Base-by-base conservation (phyloP, 2,329 filamentous ascomycete genomes). In the Bipolaris victoriae region DNA sequence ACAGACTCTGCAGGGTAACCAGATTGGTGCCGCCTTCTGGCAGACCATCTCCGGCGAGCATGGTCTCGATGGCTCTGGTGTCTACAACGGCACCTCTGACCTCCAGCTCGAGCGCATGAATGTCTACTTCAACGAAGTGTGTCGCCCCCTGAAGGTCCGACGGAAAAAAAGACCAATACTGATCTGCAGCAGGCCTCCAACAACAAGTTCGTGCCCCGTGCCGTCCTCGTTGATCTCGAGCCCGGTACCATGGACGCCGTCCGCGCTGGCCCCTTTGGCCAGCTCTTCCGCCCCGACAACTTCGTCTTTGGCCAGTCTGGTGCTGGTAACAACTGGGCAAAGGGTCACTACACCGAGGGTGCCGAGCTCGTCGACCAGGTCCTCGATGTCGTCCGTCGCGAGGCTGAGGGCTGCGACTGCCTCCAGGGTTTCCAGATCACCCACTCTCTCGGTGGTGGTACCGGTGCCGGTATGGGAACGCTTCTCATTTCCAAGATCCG, bases 311-410 rank as follows among this genome's bases (percentile, higher is more conserved):
- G 95, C 75, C 95, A 98, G 86, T 98, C 95, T 75, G 94, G 95
- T 87, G 95, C 95, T 80, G 95, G 95, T 84, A 99, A 99, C 92
- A 98, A 98, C 89, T 99, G 95, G 95, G 95, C 95, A 82, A 99
- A 98, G 90, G 95, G 95, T 84, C 95, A 99, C 82, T 99, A 99
- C 88, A 99, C 95, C 68, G 95, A 99, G 86, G 95, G 95, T 88
- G 95, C 95, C 72, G 95, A 99, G 85, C 88, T 98, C 65, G 95
- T 99, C 71, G 95, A 99, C 85, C 87, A 97, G 77, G 95, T 99
- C 71, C 88, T 99, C 72, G 95, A 98, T 79, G 95, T 99, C 69
- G 94, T 99, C 78, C 95, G 95, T 79, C 94, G 95, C 76, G 95
- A 99, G 87, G 94, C 95, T 71, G 95, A 99, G 84, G 92, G 91